These are phyloP conservation scores for Monosporascus sp. DNA, from an alignment of 2,329 filamentous ascomycete genomes.

Conservation along the genomic window DNA sequence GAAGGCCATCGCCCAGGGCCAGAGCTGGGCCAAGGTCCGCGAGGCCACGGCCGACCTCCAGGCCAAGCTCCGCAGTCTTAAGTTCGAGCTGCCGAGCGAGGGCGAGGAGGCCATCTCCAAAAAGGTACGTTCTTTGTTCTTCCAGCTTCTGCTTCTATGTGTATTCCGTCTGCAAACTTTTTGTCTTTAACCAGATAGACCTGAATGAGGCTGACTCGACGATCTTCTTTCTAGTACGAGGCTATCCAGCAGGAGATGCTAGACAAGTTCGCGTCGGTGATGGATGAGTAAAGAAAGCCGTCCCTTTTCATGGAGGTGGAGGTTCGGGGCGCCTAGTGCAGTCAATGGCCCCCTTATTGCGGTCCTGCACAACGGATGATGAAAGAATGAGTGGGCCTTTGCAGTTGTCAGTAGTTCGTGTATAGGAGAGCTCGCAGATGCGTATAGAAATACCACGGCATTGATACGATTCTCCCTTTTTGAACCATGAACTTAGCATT, in stretches of 20 bases:
- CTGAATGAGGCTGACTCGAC: neutral
- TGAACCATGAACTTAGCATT: no score
- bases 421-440: no score
- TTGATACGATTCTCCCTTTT: neutral
- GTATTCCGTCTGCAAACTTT: conserved; percentile 1
- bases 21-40: conserved; percentile 87
- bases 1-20: conserved; percentile 87
- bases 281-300: conserved; percentile 68
- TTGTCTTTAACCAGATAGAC: neutral
- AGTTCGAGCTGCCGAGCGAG: conserved; percentile 90
- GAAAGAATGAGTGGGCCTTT: no score
- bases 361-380: no score
- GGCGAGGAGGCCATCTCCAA: conserved; percentile 74
- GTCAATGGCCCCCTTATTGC: no score
- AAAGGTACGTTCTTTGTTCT: conserved; percentile 57
- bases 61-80: conserved; percentile 79
- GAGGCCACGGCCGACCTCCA: conserved; percentile 87
- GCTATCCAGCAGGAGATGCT: conserved; percentile 84
- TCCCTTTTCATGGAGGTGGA: neutral
- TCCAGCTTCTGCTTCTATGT: neutral
- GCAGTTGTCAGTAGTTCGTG: no score
- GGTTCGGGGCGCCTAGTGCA: no score
- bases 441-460: neutral
- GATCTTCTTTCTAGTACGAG: conserved; percentile 63
- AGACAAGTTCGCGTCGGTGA: conserved; percentile 94